Evolutionary conservation across 1,284 basidiomycete species (phyloP).

Genomic region (Cutaneotrichosporon sp.): DNA sequence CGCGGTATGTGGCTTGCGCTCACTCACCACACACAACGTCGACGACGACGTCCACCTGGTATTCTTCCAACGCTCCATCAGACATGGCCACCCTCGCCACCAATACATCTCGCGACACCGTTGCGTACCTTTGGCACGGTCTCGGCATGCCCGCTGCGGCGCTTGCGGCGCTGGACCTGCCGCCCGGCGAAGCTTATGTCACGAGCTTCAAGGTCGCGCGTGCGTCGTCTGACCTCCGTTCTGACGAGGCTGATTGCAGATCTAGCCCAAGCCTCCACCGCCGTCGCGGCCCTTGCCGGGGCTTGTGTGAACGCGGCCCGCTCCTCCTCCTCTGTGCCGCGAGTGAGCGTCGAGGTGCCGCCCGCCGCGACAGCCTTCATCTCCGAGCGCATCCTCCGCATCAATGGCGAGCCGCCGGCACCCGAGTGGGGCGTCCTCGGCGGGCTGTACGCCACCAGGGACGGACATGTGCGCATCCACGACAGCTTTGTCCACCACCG

Average conservation of each 20-base stretch:
- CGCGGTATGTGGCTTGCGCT: too few species aligned
- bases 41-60: too few species aligned
- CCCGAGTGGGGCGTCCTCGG: not conserved
- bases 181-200: not conserved
- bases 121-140: not conserved
- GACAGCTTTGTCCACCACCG: conserved; percentile 2
- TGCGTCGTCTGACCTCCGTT: not conserved
- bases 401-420: not conserved
- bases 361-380: not conserved
- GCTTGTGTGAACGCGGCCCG: not conserved
- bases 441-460: not conserved
- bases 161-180: not conserved
- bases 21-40: too few species aligned
- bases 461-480: not conserved
- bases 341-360: not conserved
- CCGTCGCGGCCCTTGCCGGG: not conserved
- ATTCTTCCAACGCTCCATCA: too few species aligned
- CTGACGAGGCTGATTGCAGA: not conserved
- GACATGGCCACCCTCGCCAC: too few species aligned
- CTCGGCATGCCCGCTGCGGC: not conserved
- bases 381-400: not conserved
- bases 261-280: not conserved
- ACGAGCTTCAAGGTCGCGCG: not conserved
- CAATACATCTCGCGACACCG: not conserved
- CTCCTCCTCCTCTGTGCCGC: not conserved